phyloP scores from a whole-genome alignment of 2,329 filamentous ascomycete species.

The Colletotrichum siamense region DNA sequence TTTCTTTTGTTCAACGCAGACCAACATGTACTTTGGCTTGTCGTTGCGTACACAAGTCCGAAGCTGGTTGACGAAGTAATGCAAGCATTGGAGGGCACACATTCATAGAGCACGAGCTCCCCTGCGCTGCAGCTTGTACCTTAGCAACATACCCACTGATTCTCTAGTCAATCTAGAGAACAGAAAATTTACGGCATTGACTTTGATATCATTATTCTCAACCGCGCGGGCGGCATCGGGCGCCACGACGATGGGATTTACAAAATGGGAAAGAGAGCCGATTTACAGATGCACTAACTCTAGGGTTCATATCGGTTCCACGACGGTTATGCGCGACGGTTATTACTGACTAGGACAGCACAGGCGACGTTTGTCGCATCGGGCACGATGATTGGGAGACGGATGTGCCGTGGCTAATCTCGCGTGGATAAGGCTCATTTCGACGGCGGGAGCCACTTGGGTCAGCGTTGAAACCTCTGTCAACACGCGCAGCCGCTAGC shows the following conservation, averaged over 20 bases:
- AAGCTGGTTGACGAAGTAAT: constrained; percentile 2
- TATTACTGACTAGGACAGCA: background rate
- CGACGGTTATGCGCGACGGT: background rate
- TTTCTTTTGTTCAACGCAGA: constrained; percentile 14
- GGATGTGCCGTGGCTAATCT: constrained; percentile 13
- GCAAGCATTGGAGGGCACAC: background rate
- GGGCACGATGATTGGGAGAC: constrained; percentile 8
- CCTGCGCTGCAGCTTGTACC: constrained; percentile 4
- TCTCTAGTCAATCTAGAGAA: background rate
- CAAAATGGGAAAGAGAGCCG: background rate
- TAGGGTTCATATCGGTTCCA: background rate
- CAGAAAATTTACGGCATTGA: background rate
- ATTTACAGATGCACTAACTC: background rate
- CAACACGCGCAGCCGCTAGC: background rate
- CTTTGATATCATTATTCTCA: background rate
- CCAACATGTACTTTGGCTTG: background rate
- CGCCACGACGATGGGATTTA: background rate
- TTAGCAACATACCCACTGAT: constrained; percentile 15
- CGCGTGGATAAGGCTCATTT: constrained; percentile 19
- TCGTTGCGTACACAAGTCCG: background rate
- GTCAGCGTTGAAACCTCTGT: background rate
- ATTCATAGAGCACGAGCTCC: background rate
- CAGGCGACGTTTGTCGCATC: background rate
- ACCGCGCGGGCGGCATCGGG: background rate
- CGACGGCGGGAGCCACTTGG: constrained; percentile 5